Evolutionary conservation across 2,329 filamentous ascomycete genomes (phyloP), one percentile per base, ranked within the genome.

Genomic region (Lasiodiplodia hormozganensis): DNA sequence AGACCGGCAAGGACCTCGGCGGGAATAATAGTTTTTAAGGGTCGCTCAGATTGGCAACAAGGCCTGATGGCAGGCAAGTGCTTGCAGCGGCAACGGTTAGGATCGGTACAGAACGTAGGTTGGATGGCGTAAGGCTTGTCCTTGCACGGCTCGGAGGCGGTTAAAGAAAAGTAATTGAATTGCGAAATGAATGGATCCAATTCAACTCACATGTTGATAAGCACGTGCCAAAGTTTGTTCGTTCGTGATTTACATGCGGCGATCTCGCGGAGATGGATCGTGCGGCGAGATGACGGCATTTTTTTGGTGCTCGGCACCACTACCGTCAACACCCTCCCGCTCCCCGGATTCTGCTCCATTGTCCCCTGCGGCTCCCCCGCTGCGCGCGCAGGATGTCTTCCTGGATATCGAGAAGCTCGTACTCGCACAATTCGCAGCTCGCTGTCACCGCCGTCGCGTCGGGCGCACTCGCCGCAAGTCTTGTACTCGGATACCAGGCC

Each of bases 361-460:
- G 60, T 52, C 43, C 47, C 4, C 28, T n/a, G 47, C n/a, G 18
- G 43, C 43, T 2, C 23, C 60, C 28, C 60, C 23, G 10, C 47
- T 34, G n/a, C 31, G 47, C 47, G n/a, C 34, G 47, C 65, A 69
- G 70, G 70, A 84, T 84, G 82, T 81, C 81, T 72, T 80, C 79
- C 68, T 84, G 82, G 82, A 75, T 84, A 71, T 77, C 81, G 69
- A 77, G 81, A 60, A 76, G 79, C 38, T 79, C 80, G 4, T 77
- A 79, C 49, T 84, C 82, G 51, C 84, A 84, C 74, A 78, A 81
- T 73, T 78, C 83, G 52, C 92, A 94, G 77, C 82, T 96, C 43
- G 86, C 89, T 21, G 87, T 90, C 3, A 93, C 92, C 0, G 92
- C 92, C 2, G 82, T 92, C 25, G 77, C 85, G 11, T 85, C 84